Evolutionary conservation across 163 green algal species (phyloP).

Genomic region (Scenedesmus sp.): DNA sequence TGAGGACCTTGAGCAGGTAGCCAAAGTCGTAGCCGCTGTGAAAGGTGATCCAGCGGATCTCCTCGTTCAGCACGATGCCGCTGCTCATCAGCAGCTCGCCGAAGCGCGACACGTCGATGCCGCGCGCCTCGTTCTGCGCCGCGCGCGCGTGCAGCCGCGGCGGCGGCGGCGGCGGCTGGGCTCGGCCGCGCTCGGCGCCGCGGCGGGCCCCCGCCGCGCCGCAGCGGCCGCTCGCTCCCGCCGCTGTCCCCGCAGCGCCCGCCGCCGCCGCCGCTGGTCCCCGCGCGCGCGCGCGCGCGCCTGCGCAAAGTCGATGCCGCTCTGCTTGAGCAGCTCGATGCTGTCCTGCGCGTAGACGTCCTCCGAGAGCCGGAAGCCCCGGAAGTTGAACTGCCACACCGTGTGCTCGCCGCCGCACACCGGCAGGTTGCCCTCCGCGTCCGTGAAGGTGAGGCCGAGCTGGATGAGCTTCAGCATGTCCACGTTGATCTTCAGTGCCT

Average conservation of each 20-base stretch:
- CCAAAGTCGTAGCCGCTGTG: slow-evolving; percentile 97
- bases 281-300: background rate
- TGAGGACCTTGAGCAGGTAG: slow-evolving; percentile 97
- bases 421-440: slow-evolving; percentile 92
- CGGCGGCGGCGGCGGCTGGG: too few relatives aligned
- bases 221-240: too few relatives aligned
- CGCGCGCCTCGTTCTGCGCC: slow-evolving; percentile 67
- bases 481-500: slow-evolving; percentile 95
- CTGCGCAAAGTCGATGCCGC: slow-evolving; percentile 97
- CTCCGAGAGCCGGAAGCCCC: slow-evolving; percentile 90
- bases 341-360: slow-evolving; percentile 97
- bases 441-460: slow-evolving; percentile 97
- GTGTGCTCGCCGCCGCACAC: slow-evolving; percentile 84
- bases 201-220: too few relatives aligned
- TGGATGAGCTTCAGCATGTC: slow-evolving; percentile 99
- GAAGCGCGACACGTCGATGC: slow-evolving; percentile 95
- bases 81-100: slow-evolving; percentile 97
- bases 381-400: slow-evolving; percentile 99
- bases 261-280: background rate
- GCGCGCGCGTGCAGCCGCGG: too few relatives aligned
- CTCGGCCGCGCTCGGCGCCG: too few relatives aligned
- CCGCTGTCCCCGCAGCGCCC: too few relatives aligned
- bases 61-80: slow-evolving; percentile 96
- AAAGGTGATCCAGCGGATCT: slow-evolving; percentile 95
- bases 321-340: slow-evolving; percentile 97